Base-by-base conservation (phyloP, 2,329 filamentous ascomycete genomes). In the Colletotrichum sp. region DNA sequence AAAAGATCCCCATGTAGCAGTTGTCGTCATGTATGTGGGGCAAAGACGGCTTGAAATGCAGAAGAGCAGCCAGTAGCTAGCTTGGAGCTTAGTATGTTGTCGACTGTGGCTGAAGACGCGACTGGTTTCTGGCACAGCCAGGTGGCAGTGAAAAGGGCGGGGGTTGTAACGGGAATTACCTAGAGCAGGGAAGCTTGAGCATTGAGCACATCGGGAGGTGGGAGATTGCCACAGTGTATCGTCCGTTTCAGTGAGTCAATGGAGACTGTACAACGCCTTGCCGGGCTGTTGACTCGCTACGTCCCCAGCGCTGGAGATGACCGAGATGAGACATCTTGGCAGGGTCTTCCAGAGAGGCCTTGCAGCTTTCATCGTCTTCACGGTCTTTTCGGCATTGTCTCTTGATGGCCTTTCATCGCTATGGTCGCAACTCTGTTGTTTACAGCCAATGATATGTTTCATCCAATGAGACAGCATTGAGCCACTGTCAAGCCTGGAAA, bases 21-120 rank as follows among this genome's bases (percentile, higher is more conserved):
- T 65, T 76, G 74, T 76, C 74, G 74, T 76, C 74, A 76, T 76
- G 74, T 32, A 15, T 49, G 70, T 65, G 74, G 74, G 70, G 63
- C 69, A 25, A n/a, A 16, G 16, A 63, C 59, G n/a, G n/a, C 39
- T 32, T 3, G 11, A 67, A 29, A n/a, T 64, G 30, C 27, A 30
- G 19, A 12, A 16, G 13, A 64, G 12, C 63, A 66, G 29, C 30
- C 52, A 32, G 49, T 32, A 62, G 34, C 63, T 39, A 19, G 29
- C 30, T 32, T 44, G 13, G 39, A 49, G 19, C 9, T 49, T 49
- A n/a, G 39, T 44, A 44, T 19, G 39, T n/a, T 44, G 39, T 12
- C 22, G 72, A 13, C 44, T 75, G 73, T 76, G 73, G 73, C 73
- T 68, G 55, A 52, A 52, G n/a, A 19, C 19, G 63, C 36, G 27